Conservation (phyloP, 2,329 filamentous ascomycete species). For the Metarhizium rileyi region DNA sequence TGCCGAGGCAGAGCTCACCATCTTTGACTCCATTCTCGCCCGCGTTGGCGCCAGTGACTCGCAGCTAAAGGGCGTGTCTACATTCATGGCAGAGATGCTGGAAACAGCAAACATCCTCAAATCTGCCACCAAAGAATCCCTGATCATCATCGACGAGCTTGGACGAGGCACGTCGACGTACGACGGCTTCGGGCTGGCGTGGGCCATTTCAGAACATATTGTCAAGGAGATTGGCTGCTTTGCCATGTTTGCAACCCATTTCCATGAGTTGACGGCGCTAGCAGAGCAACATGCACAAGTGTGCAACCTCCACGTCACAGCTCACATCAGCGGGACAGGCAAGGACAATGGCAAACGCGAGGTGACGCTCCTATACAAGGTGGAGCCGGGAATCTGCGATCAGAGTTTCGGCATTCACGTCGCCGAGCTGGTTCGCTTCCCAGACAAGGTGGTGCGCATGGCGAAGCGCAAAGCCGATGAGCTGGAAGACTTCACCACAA, state of each 20-base stretch:
- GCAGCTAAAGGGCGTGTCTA: conserved; percentile 94
- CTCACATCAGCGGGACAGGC: conserved; percentile 62
- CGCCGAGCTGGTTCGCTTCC: conserved; percentile 91
- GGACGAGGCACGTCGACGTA: conserved; percentile 96
- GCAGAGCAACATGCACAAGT: conserved; percentile 82
- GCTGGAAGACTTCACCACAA: conserved; percentile 85
- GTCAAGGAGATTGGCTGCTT: conserved; percentile 91
- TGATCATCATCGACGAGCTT: conserved; percentile 98
- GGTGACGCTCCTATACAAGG: conserved; percentile 93
- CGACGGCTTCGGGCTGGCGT: conserved; percentile 96
- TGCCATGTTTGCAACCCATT: conserved; percentile 93
- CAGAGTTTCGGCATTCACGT: conserved; percentile 98
- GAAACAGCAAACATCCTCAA: conserved; percentile 98
- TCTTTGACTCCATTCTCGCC: conserved; percentile 95
- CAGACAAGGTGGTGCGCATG: conserved; percentile 96
- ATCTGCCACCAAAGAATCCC: conserved; percentile 84
- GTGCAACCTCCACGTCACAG: conserved; percentile 88
- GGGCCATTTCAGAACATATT: conserved; percentile 98
- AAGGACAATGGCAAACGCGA: conserved; percentile 52
- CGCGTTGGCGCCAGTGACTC: conserved; percentile 93
- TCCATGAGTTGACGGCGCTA: conserved; percentile 91
- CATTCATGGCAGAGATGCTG: conserved; percentile 99
- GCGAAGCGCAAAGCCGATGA: conserved; percentile 98
- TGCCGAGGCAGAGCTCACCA: conserved; percentile 77
- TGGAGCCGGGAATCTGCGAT: conserved; percentile 89